phyloP scores from a whole-genome alignment of 768 basidiomycete species.

The Suillus discolor region DNA sequence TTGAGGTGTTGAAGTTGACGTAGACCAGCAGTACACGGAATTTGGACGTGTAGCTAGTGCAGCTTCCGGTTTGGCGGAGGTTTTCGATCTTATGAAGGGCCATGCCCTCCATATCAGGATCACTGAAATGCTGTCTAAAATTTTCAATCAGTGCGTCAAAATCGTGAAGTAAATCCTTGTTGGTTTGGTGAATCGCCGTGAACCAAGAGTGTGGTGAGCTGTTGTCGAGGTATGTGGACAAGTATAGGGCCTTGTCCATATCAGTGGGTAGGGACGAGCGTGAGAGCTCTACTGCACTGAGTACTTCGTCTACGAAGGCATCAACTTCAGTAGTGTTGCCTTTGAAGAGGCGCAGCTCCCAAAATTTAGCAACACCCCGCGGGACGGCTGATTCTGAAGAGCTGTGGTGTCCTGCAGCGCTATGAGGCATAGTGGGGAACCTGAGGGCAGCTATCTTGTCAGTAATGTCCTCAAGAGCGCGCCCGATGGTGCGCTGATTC shows the following conservation, averaged over 20 bases:
- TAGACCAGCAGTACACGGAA: conserved; percentile 30
- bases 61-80: conserved; percentile 34
- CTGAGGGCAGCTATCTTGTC: too few relatives aligned
- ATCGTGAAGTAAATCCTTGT: conserved; percentile 24
- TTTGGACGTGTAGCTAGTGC: conserved; percentile 26
- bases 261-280: conserved; percentile 24
- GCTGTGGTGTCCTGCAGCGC: too few relatives aligned
- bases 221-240: conserved; percentile 31
- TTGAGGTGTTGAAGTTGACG: conserved; percentile 12
- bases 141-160: conserved; percentile 23
- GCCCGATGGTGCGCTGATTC: too few relatives aligned
- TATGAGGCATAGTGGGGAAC: too few relatives aligned
- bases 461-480: too few relatives aligned
- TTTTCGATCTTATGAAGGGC: conserved; percentile 30
- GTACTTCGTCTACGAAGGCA: conserved; percentile 26
- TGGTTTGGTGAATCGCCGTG: conserved; percentile 19
- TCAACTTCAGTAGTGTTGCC: conserved; percentile 17
- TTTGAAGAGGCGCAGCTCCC: conserved; percentile 17
- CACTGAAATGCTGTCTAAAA: conserved; percentile 25
- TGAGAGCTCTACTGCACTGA: conserved; percentile 26
- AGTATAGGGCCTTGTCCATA: conserved; percentile 28
- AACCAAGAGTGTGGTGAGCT: conserved; percentile 36
- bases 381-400: neutral
- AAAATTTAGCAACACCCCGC: conserved; percentile 14
- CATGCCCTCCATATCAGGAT: conserved; percentile 27